phyloP scores from a whole-genome alignment of 192 early-diverging fungal genomes.

The Gamsiella multidivaricata region DNA sequence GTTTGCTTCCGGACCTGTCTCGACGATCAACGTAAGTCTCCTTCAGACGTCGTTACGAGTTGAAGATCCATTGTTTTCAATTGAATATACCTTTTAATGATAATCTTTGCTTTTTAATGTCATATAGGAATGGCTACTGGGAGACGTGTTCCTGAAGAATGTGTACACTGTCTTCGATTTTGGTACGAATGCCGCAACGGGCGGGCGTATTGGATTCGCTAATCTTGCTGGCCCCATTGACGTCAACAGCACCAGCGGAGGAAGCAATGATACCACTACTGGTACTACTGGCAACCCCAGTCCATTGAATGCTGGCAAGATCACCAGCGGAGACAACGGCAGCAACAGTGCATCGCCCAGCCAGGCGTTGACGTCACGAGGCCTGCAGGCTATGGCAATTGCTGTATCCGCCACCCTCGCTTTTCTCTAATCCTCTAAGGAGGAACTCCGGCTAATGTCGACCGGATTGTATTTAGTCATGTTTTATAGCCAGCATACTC shows the following conservation, averaged over 20 bases:
- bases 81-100: too few relatives aligned
- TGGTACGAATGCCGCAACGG: constrained; percentile 31
- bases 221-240: neutral
- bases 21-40: constrained; percentile 12
- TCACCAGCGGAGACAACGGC: too few relatives aligned
- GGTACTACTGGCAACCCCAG: neutral
- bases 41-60: neutral
- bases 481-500: too few relatives aligned
- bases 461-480: too few relatives aligned
- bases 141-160: constrained; percentile 61
- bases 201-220: constrained; percentile 60
- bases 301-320: too few relatives aligned
- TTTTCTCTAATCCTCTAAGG: too few relatives aligned
- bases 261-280: neutral
- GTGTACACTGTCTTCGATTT: constrained; percentile 65
- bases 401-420: too few relatives aligned
- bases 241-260: neutral
- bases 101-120: neutral
- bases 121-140: constrained; percentile 55
- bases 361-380: too few relatives aligned
- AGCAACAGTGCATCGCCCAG: neutral
- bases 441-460: too few relatives aligned
- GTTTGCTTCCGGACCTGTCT: constrained; percentile 10
- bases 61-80: neutral
- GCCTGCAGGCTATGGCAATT: too few relatives aligned